phyloP scores from a whole-genome alignment of 768 basidiomycete species.

The Phlegmacium glaucopus region DNA sequence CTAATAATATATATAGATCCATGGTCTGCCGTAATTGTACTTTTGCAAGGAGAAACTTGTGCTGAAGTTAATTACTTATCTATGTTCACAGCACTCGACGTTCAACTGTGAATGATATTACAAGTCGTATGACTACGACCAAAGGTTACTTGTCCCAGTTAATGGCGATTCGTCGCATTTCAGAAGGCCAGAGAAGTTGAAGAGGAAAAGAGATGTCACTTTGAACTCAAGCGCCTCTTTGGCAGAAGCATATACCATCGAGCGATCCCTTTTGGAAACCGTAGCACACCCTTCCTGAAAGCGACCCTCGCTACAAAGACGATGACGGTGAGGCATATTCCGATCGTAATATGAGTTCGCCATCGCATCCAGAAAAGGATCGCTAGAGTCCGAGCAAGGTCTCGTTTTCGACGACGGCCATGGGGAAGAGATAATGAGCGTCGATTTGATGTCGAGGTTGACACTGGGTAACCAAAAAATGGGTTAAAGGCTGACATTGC shows the following conservation, averaged over 20 bases:
- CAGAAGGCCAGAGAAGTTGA: neutral
- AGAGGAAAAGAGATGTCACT: neutral
- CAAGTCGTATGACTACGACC: neutral
- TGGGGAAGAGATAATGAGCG: conserved; percentile 45
- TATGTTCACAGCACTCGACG: neutral
- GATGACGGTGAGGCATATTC: conserved; percentile 29
- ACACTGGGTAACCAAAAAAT: conserved; percentile 71
- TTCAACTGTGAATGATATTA: neutral
- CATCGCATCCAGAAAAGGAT: conserved; percentile 68
- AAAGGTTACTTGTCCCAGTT: neutral
- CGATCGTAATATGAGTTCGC: conserved; percentile 39
- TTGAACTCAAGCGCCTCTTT: conserved; percentile 3
- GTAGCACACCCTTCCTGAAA: conserved; percentile 15
- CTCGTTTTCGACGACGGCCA: conserved; percentile 67
- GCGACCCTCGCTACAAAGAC: conserved; percentile 25
- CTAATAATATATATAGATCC: neutral
- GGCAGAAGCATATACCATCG: conserved; percentile 10
- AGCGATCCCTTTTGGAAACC: conserved; percentile 15
- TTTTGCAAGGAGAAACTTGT: conserved; percentile 1
- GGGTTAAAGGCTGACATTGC: conserved; percentile 66
- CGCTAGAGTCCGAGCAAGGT: conserved; percentile 59
- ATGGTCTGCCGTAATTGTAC: conserved; percentile 2
- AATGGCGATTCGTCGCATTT: neutral
- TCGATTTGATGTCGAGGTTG: conserved; percentile 21
- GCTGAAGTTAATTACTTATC: neutral